Base-by-base conservation (phyloP, 495 filamentous ascomycete species). In the Xylaria nigripes region DNA sequence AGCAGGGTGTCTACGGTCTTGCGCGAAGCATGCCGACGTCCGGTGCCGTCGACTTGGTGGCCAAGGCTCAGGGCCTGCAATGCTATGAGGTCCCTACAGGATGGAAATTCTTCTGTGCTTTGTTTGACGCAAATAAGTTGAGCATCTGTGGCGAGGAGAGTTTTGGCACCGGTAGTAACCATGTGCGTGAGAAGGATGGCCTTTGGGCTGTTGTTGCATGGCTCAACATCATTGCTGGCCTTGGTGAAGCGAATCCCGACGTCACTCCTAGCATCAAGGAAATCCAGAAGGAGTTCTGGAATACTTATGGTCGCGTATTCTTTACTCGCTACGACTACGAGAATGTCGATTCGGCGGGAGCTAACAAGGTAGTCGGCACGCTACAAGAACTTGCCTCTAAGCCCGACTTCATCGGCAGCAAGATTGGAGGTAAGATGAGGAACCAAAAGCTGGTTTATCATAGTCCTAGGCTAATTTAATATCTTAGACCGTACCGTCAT, bases 301-400 rank as follows among this genome's bases (percentile, higher is more conserved):
- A 84, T 58, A 90, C 81, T 51, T 98, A 98, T 66, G 93, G 93
- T 59, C 88, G 93, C 40, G 96, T 92, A 18, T 98, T 96, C 80
- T 98, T 98, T 81, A 98, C 93, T 24, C 89, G 93, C 44, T 97
- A 96, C 71, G 93, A 98, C 72, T 98, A 93, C 73, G 93, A 98
- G 73, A 83, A 92, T 54, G 90, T 95, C 56, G 88, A 94, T 70
- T 85, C 82, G 53, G 88, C 89, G 2, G 91, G 87, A 46, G 94
- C 94, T 25, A 87, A 87, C 74, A 89, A 90, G 74, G 81, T 98
- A 40, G 84, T 94, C 41, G 83, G 79, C 54, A 84, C 85, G 36
- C 73, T 98, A 58, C 79, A 83, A 45, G 80, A 81, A 10, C 81
- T 87, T 66, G 84, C 90, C 56, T 75, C 76, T 51, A 75, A 86